Base-by-base conservation (phyloP, 305 asterid genomes). In the Solanum chacoense region DNA sequence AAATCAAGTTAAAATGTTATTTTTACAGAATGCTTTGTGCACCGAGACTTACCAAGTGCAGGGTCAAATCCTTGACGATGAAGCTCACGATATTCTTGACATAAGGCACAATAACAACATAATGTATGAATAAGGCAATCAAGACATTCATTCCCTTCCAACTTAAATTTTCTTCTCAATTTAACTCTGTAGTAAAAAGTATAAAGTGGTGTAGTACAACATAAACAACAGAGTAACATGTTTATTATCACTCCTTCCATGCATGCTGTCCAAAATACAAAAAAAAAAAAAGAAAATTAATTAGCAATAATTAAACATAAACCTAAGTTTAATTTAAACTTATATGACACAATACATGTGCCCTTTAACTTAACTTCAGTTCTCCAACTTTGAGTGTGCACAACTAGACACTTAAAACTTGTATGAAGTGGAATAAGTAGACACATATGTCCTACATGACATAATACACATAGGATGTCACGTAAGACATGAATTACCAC, bases 71-170 rank as follows among this genome's bases (percentile, higher is more conserved):
- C 93, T 11, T 85, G 93, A 85, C 77, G 90, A 65, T 90, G 76
- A 7, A 90, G 93, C 88, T 92, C 92, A 8, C 92, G 89, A 87
- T 92, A 89, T 67, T 89, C 92, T 90, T 92, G 93, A 13, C 93
- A 92, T 10, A 92, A 81, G 11, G 93, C 92, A 36, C 93, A 92
- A 7, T 16, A 22, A 81, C 63, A 63, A 50, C 92, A 90, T 31
- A 69, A 78, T 32, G 65, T 31, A 89, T 90, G 92, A 42, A 65
- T 85, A 34, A 92, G 85, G 36, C 91, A 92, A 88, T 92, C 92
- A 11, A 31, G 84, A n/a, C 42, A 87, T 7, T 32, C 42, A 88
- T 78, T 89, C 38, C 92, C 93, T 85, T 35, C 89, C 35, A 92
- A 78, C 87, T 90, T 90, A 67, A 89, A 89, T 80, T 88, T 89